Evolutionary conservation across 345 rosid genomes (phyloP).

Genomic region (Arabis alpina): DNA sequence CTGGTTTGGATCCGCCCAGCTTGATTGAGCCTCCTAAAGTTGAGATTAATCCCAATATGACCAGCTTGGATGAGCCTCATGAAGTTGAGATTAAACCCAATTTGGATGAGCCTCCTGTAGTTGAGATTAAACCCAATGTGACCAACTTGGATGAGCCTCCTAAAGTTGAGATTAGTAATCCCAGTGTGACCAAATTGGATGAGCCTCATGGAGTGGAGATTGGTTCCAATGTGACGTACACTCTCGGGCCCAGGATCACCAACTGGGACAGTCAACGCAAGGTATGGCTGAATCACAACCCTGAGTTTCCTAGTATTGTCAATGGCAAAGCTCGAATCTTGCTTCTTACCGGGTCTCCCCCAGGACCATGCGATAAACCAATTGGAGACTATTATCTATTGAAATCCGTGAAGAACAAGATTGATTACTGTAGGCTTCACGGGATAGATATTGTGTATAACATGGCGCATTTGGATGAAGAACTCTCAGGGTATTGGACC

Average conservation of each 20-base stretch:
- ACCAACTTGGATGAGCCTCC: constrained; percentile 50
- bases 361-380: constrained; percentile 84
- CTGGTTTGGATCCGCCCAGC: constrained; percentile 58
- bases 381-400: constrained; percentile 85
- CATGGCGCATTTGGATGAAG: constrained; percentile 87
- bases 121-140: constrained; percentile 35
- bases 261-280: constrained; percentile 79
- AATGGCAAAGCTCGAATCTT: constrained; percentile 75
- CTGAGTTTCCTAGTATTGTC: constrained; percentile 73
- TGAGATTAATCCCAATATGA: constrained; percentile 53
- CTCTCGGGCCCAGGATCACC: constrained; percentile 71
- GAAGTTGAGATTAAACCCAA: neutral
- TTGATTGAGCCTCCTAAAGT: constrained; percentile 45
- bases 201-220: constrained; percentile 55
- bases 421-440: constrained; percentile 94
- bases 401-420: constrained; percentile 88
- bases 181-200: constrained; percentile 30
- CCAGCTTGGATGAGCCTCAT: constrained; percentile 43
- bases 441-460: constrained; percentile 96
- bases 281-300: constrained; percentile 73
- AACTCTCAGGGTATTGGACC: constrained; percentile 92
- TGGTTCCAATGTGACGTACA: constrained; percentile 60
- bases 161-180: constrained; percentile 42
- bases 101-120: constrained; percentile 27
- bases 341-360: constrained; percentile 85